phyloP scores from a whole-genome alignment of 2,329 filamentous ascomycete species.

The Fusarium sublunatum region DNA sequence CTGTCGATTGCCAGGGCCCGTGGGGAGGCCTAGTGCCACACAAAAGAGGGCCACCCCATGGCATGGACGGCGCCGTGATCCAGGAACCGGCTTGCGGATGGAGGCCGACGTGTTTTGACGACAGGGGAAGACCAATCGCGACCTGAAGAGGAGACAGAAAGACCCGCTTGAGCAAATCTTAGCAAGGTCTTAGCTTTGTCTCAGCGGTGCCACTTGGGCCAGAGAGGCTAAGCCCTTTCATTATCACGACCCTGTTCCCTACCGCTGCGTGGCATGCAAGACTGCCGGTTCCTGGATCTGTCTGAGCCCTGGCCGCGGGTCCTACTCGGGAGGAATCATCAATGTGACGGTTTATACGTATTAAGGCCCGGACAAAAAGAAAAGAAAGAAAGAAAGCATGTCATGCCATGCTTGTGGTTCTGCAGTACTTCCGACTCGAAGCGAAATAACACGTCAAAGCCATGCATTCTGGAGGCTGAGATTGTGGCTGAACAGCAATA shows the following conservation, averaged over 20 bases:
- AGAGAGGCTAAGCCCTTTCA: constrained; percentile 46
- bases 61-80: constrained; percentile 45
- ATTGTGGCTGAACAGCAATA: constrained; percentile 29
- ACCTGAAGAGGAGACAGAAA: constrained; percentile 1
- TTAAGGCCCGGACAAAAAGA: constrained; percentile 19
- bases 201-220: constrained; percentile 40
- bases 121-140: constrained; percentile 29
- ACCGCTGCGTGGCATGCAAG: constrained; percentile 28
- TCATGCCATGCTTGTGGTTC: too few species aligned
- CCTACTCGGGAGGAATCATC: constrained; percentile 25
- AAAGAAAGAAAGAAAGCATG: neutral
- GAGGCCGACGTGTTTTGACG: constrained; percentile 25
- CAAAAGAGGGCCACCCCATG: constrained; percentile 42
- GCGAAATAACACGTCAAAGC: constrained; percentile 20
- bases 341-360: constrained; percentile 12
- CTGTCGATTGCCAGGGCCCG: constrained; percentile 25
- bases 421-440: constrained; percentile 1
- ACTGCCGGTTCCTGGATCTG: constrained; percentile 9
- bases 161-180: constrained; percentile 35
- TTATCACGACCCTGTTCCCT: constrained; percentile 38
- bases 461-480: constrained; percentile 1
- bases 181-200: constrained; percentile 39
- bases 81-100: constrained; percentile 45
- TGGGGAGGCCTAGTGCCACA: constrained; percentile 19
- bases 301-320: constrained; percentile 12